Base-by-base conservation (phyloP, 1,139 yeast genomes). In the Insectozyma bohioensis region DNA sequence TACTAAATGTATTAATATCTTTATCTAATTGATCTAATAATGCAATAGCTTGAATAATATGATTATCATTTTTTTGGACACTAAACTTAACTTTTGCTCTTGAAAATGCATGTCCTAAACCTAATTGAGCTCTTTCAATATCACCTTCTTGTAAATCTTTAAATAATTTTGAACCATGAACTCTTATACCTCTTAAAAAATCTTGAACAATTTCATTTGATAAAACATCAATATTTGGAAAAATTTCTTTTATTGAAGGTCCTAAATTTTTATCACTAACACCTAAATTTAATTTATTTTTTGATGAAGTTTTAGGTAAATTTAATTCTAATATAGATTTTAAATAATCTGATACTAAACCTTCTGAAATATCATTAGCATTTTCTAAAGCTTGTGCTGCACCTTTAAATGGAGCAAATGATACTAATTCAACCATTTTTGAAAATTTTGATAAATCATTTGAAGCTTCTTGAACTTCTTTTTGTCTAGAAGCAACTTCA, bases 361-460 rank as follows among this genome's bases (percentile, higher is more conserved):
- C 98, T 68, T 92, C 99, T 43, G 96, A 86, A 51, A 92, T 85
- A 58, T 92, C 98, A 58, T 94, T 92, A 51, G 97, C 97, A 58
- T 92, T 94, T 65, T 92, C 97, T 54, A 92, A 76, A 41, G 98
- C 98, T 65, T 92, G 97, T 39, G 98, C 97, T 40, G 98, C 98
- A 51, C 96, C 96, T 67, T 92, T 88, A 77, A 94, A 92, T 34
- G 98, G 98, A 43, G 97, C 96, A 67, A 92, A 94, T 16, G 96
- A 85, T 24, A 87, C 95, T 43, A 92, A 77, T 64, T 90, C 95
- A 49, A 92, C 80, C 74, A 92, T 75, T 68, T 92, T 92, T 54
- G 96, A 86, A 61, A 92, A 92, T 58, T 81, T 78, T 46, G 83
- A 82, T 49, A 92, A 78, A 55, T 94, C 98, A 52, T 75, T 81